Conservation (phyloP, 2,329 filamentous ascomycete genomes). For the Aspergillus fumigatiaffinis region DNA sequence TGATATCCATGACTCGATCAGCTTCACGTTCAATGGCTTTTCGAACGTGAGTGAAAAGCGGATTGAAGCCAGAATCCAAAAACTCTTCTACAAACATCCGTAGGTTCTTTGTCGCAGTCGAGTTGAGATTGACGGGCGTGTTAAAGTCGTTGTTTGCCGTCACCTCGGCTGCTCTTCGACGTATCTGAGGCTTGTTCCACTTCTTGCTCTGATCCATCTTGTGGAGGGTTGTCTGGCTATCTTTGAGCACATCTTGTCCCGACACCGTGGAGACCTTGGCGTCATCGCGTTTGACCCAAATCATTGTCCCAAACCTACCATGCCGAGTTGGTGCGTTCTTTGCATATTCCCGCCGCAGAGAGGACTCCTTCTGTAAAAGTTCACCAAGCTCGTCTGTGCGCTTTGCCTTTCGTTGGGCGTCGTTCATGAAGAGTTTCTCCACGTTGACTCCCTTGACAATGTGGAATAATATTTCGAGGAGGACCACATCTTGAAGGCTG, state of each 20-base stretch:
- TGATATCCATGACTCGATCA: constrained; percentile 71
- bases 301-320: constrained; percentile 93
- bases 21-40: constrained; percentile 89
- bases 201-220: constrained; percentile 92
- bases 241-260: constrained; percentile 77
- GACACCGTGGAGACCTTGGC: constrained; percentile 81
- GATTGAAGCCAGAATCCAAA: constrained; percentile 92
- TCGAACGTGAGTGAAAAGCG: constrained; percentile 76
- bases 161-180: constrained; percentile 58
- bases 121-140: constrained; percentile 64
- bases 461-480: constrained; percentile 90
- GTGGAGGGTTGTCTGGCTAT: constrained; percentile 67
- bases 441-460: constrained; percentile 85
- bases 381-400: constrained; percentile 69
- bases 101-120: constrained; percentile 70
- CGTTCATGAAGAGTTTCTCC: constrained; percentile 78
- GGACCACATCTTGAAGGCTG: constrained; percentile 77
- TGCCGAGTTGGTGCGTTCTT: constrained; percentile 80
- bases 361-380: constrained; percentile 75
- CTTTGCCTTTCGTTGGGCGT: constrained; percentile 64
- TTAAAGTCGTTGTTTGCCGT: constrained; percentile 68
- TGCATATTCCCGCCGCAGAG: constrained; percentile 74
- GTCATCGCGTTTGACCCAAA: constrained; percentile 88
- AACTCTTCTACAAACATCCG: constrained; percentile 87
- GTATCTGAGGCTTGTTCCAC: constrained; percentile 73